These are phyloP conservation scores for Backusella luteola DNA, from an alignment of 192 early-diverging fungal genomes.

Conservation along the genomic window DNA sequence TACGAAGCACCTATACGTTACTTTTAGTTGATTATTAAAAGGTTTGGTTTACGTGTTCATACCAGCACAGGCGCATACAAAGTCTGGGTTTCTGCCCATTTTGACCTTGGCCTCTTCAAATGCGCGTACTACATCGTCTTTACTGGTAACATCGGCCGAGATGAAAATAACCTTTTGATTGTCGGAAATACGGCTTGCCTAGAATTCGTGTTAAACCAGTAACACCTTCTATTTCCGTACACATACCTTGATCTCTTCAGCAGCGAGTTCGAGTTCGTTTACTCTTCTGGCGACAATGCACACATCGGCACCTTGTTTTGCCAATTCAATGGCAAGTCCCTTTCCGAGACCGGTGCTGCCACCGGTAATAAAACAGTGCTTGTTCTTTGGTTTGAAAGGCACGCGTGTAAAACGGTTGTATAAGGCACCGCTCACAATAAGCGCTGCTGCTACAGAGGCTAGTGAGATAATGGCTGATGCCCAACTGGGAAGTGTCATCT, in stretches of 20 bases:
- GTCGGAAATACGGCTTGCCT: background rate
- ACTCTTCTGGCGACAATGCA: conserved; percentile 62
- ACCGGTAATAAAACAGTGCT: conserved; percentile 75
- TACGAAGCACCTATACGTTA: conserved; percentile 33
- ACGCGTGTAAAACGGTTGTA: conserved; percentile 15
- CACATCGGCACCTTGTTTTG: conserved; percentile 66
- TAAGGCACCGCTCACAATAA: conserved; percentile 12
- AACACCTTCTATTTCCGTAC: background rate
- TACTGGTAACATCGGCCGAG: conserved; percentile 61
- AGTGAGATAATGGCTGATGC: conserved; percentile 29
- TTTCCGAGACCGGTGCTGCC: conserved; percentile 74
- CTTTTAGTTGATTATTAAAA: background rate
- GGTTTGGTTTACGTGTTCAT: background rate
- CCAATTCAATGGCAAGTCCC: conserved; percentile 60
- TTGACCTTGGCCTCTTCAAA: conserved; percentile 53
- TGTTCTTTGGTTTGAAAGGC: conserved; percentile 45
- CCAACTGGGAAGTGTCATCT: conserved; percentile 30
- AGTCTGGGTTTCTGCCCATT: conserved; percentile 50
- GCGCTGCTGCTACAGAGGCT: conserved; percentile 4
- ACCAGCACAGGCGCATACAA: conserved; percentile 59
- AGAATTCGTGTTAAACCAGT: background rate
- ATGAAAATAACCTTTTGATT: conserved; percentile 51
- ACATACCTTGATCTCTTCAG: conserved; percentile 54
- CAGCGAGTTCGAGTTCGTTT: conserved; percentile 46
- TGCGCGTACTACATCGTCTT: conserved; percentile 50